Base-by-base conservation (phyloP, 768 basidiomycete genomes). In the Mycena filopes region DNA sequence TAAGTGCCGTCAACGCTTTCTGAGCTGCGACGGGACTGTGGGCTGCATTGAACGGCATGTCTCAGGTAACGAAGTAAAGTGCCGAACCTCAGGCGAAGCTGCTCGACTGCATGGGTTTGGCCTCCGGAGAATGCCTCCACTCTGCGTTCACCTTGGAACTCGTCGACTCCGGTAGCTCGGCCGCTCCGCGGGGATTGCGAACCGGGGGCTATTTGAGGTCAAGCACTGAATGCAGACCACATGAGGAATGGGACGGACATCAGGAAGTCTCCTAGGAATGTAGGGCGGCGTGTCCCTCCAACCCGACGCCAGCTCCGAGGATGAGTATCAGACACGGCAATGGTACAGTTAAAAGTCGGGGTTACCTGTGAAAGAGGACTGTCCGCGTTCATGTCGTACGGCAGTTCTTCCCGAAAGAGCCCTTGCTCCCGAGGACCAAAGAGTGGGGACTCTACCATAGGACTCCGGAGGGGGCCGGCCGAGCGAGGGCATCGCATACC, bases 291-390 rank as follows among this genome's bases (percentile, higher is more conserved):
- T 38, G 8, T 60, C 50, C 47, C 28, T 48, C 67, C 62, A 60
- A 20, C 63, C 61, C 3, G 62, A 48, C 23, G 62, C 67, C 58
- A 68, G 25, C 67, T 68, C 48, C 26, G 11, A 36, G 28, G 21
- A n/a, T n/a, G n/a, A 25, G 18, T 43, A 28, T 56, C 13, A 53
- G 31, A 54, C 2, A 20, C n/a, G n/a, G n/a, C 26, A 31, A 33
- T 48, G 10, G 13, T 28, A 40, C 11, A 20, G 12, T 26, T n/a
- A 7, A 7, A 25, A 15, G 23, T 41, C 21, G 50, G 28, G 12
- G 29, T 61, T 38, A 65, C 67, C 60, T 65, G 45, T 18, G 63
- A 53, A 46, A 69, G 63, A 29, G 67, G 67, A 21, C 67, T 69
- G 3, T 40, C 63, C 59, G 40, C 61, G 18, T 40, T 63, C 59